A percentile compares a stretch with the other conserved stretches of the same genome.
Conservation (phyloP, 2,329 filamentous ascomycete genomes). For the Magnaporthiopsis rhizophila region DNA sequence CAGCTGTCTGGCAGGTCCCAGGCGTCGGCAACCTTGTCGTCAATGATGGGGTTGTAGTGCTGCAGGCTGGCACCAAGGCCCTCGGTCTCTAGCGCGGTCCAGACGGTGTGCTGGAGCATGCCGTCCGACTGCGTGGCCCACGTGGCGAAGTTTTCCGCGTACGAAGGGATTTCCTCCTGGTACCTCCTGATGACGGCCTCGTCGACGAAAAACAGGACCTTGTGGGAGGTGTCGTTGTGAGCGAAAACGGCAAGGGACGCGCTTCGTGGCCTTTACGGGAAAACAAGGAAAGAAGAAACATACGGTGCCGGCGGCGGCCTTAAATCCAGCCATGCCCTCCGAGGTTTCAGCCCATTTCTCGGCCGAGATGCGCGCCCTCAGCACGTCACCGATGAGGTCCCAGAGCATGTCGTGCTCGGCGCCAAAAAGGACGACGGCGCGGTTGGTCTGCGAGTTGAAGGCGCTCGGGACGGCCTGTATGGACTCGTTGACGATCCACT, state of each 20-base stretch:
- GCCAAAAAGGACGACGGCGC: constrained; percentile 55
- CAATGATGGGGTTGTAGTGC: constrained; percentile 61
- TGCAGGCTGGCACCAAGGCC: constrained; percentile 60
- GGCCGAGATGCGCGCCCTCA: constrained; percentile 40
- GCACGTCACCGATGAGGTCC: constrained; percentile 47
- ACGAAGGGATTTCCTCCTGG: constrained; percentile 19
- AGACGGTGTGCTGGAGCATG: constrained; percentile 59
- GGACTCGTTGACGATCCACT: constrained; percentile 22
- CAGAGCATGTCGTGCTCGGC: constrained; percentile 59
- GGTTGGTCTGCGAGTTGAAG: constrained; percentile 64
- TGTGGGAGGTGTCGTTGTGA: background rate
- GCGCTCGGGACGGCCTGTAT: constrained; percentile 39
- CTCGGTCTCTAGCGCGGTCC: constrained; percentile 55
- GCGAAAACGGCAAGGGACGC: no score
- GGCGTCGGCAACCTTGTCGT: constrained; percentile 41
- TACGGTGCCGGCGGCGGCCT: constrained; percentile 47
- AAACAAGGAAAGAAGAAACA: background rate
- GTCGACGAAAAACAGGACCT: constrained; percentile 60
- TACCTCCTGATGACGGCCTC: constrained; percentile 40
- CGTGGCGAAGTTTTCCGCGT: constrained; percentile 52
- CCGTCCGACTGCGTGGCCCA: constrained; percentile 58
- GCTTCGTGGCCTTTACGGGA: no score
- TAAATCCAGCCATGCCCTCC: constrained; percentile 28
- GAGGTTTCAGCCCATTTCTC: background rate
- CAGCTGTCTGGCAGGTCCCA: constrained; percentile 52